Evolutionary conservation across 805 yeast genomes (phyloP).

Genomic region (Tetrapisispora phaffii): DNA sequence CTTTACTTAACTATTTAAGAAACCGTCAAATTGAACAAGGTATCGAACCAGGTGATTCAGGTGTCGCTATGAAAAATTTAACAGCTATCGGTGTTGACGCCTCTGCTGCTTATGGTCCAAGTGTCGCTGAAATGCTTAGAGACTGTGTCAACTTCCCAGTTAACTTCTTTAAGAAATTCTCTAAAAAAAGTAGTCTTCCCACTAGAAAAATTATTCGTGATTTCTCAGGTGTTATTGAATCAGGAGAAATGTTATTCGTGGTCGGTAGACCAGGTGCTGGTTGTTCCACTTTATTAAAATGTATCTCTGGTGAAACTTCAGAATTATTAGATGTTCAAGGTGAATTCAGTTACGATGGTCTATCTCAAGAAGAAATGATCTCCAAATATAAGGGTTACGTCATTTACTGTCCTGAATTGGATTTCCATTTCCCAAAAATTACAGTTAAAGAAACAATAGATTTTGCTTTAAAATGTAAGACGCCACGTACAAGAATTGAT

Average conservation of each 20-base stretch:
- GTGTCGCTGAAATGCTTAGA: constrained; percentile 36
- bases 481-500: constrained; percentile 38
- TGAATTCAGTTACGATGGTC: constrained; percentile 40
- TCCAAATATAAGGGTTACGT: constrained; percentile 38
- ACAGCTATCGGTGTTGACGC: constrained; percentile 43
- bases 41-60: constrained; percentile 40
- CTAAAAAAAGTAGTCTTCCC: constrained; percentile 27
- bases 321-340: constrained; percentile 33
- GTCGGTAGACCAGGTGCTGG: constrained; percentile 57
- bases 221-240: constrained; percentile 35
- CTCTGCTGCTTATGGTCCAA: constrained; percentile 43
- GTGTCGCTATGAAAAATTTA: constrained; percentile 38
- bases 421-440: constrained; percentile 42
- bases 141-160: constrained; percentile 25
- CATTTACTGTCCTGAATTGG: constrained; percentile 44
- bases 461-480: constrained; percentile 40
- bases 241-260: constrained; percentile 46
- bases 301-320: constrained; percentile 37
- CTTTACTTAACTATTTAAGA: constrained; percentile 34
- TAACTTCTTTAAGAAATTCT: constrained; percentile 13
- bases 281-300: constrained; percentile 45
- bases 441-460: constrained; percentile 43
- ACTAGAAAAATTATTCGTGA: constrained; percentile 34
- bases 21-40: constrained; percentile 35
- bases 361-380: constrained; percentile 40